Percentiles rank a stretch among this genome's conserved stretches.
Conservation (phyloP, 352 stramenopile genomes). For the Phytophthora sansomeana region DNA sequence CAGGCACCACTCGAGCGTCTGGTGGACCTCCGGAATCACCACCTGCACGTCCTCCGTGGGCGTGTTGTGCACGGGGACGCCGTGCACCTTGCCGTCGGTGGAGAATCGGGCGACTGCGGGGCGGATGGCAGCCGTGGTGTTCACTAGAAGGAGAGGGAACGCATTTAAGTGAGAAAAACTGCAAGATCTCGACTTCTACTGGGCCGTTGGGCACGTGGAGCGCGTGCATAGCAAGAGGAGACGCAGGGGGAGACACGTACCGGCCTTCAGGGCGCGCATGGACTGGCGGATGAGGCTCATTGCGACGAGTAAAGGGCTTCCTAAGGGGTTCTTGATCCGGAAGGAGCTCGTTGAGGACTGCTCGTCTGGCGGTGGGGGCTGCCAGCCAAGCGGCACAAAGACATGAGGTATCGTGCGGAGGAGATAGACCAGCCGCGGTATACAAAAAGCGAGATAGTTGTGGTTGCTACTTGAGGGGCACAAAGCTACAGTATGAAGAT, state of each 20-base stretch:
- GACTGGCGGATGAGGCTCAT: conserved; percentile 89
- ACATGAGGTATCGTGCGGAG: conserved; percentile 40
- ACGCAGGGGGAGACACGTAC: conserved; percentile 48
- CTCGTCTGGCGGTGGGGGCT: conserved; percentile 32
- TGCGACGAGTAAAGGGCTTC: conserved; percentile 18
- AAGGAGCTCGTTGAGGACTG: conserved; percentile 48
- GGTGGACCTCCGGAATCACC: conserved; percentile 83
- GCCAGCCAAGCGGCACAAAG: conserved; percentile 35
- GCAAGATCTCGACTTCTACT: conserved; percentile 1
- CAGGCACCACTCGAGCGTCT: conserved; percentile 89
- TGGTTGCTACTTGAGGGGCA: not conserved
- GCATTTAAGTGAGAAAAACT: conserved; percentile 15
- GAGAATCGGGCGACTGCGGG: conserved; percentile 62
- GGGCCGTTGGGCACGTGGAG: not conserved
- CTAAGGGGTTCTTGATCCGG: conserved; percentile 31
- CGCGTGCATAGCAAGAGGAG: conserved; percentile 2
- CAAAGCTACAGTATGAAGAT: not conserved
- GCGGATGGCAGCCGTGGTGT: conserved; percentile 61
- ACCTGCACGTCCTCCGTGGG: conserved; percentile 74
- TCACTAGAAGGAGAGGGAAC: conserved; percentile 38
- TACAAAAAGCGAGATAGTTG: conserved; percentile 4
- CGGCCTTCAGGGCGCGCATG: conserved; percentile 79
- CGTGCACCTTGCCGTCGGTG: conserved; percentile 48
- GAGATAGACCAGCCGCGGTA: conserved; percentile 4
- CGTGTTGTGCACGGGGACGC: conserved; percentile 45